Percentiles rank a stretch among this genome's conserved stretches.
Evolutionary conservation across 176 grass and related monocot genomes (phyloP).

Genomic region (Triticum aestivum): DNA sequence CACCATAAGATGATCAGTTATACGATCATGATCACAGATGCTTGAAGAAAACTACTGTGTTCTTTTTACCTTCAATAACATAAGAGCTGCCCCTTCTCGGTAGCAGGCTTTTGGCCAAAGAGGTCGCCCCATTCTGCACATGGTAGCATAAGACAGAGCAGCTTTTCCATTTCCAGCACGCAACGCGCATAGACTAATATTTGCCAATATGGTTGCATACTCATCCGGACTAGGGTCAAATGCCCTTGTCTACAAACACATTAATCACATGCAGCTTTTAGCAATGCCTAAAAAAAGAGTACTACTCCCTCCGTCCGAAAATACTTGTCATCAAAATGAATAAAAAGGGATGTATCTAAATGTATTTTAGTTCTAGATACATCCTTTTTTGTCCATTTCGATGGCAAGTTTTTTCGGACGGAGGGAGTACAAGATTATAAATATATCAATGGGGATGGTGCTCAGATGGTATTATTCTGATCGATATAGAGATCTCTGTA

Average conservation of each 20-base stretch:
- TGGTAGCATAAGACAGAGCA: not conserved
- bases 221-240: not conserved
- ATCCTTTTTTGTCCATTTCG: too few species aligned
- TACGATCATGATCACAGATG: not conserved
- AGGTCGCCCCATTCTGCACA: not conserved
- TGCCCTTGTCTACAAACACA: slow-evolving; percentile 2
- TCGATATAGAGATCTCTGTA: not conserved
- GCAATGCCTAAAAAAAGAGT: not conserved
- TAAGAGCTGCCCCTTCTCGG: not conserved
- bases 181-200: not conserved
- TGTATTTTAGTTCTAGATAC: too few species aligned
- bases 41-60: not conserved
- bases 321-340: too few species aligned
- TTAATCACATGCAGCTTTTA: not conserved
- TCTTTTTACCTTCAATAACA: slow-evolving; percentile 12
- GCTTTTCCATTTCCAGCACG: not conserved
- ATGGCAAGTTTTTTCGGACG: too few species aligned
- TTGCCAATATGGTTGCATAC: not conserved
- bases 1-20: not conserved
- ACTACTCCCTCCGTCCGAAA: not conserved
- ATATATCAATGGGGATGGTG: not conserved
- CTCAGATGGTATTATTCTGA: not conserved
- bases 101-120: slow-evolving; percentile 12
- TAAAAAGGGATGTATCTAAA: too few species aligned
- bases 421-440: not conserved